Base-by-base conservation (phyloP, 1,284 basidiomycete genomes). In the Ganoderma lucidum region DNA sequence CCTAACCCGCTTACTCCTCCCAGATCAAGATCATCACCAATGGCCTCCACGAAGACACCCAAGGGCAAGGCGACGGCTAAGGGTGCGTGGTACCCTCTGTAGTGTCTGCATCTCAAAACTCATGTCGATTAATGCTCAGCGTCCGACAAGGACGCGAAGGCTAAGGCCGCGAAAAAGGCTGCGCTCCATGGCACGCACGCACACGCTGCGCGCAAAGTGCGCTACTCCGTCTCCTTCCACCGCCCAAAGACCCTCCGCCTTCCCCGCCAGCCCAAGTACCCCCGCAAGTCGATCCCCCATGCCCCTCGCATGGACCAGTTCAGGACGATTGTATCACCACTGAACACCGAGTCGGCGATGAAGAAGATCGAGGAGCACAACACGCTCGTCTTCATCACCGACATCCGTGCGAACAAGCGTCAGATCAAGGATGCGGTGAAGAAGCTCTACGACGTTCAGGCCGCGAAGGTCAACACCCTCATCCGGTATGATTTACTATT, bases 361-460 rank as follows among this genome's bases (percentile, higher is more conserved):
- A 96, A 96, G 89, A 98, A 99, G 92, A 99, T 99, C 75, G 97
- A 99, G 88, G 97, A 99, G 85, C 93, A 98, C 88, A 99, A 99
- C 88, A 99, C 97, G 58, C 90, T 99, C 70, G 97, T 99, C 72
- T 99, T 99, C 88, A 94, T 99, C 75, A 96, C 98, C 66, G 97
- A 99, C 84, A 82, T 98, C 82, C 92, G 91, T 81, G 88, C 91
- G 71, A 99, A 99, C 93, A 99, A 99, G 92, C 91, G 96, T 70
- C 96, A 98, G 84, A 99, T 99, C 86, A 97, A 97, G 90, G 96
- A 96, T 77, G 97, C 97, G 10, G 95, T 99, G 77, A 98, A 99
- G 92, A 98, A 98, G 90, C 84, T 99, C 77, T 99, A 99, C 86
- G 97, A 98, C 79, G 96, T 99, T 68, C 92, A 97, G 83, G 94